Base-by-base conservation (phyloP, 345 rosid species). In the Streptanthus diversifolius region DNA sequence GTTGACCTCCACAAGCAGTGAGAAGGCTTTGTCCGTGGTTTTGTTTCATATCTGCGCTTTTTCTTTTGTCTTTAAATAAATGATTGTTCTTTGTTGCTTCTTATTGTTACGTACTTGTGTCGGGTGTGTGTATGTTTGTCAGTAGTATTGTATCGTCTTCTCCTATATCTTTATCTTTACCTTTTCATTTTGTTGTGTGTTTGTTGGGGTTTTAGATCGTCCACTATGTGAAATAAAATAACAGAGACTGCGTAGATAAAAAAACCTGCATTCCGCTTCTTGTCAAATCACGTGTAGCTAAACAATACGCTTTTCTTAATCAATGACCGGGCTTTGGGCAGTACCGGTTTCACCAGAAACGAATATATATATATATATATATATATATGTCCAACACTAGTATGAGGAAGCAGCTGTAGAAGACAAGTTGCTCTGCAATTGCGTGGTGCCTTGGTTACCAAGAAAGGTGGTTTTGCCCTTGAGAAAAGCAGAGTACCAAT, bases 401-500 rank as follows among this genome's bases (percentile, higher is more conserved):
- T 29, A 63, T 10, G 13, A 15, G 17, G 27, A 63, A 47, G 47
- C 8, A n/a, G 47, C 47, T n/a, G 17, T 14, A 37, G 66, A 45
- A 33, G 58, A 68, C 5, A 7, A 53, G 30, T 25, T 67, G 48
- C 51, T 52, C n/a, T 66, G 60, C n/a, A 22, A 22, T 14, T 36
- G 48, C 12, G 3, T 15, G 51, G 53, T 67, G 13, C 36, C 49
- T 51, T 51, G 71, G 6, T 47, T 47, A 1, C 7, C 43, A 47
- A 52, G 49, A 25, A 37, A 51, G 11, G 15, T 39, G 12, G 24
- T 17, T 13, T 53, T 48, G 57, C 88, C 83, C 55, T 72, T 82
- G 74, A 80, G 74, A 32, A 84, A 84, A 13, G 61, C 54, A 44
- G 85, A 80, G 71, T 75, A 82, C 85, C 85, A 82, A 19, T 76